phyloP scores from a whole-genome alignment of 805 yeast species.

The Kodamaea kakaduensis region DNA sequence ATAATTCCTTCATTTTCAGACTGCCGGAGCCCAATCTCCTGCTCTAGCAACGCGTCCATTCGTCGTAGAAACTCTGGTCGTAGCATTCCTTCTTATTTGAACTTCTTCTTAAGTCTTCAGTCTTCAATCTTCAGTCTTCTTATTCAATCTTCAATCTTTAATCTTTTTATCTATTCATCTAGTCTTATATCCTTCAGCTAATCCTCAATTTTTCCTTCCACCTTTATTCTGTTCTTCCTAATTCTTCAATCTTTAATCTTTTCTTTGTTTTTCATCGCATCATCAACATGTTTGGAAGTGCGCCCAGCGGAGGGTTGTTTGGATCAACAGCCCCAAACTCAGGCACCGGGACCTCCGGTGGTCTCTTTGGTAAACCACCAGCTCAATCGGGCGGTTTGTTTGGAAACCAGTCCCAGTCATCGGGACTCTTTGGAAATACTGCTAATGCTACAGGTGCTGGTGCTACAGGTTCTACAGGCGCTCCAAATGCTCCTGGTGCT shows the following conservation, averaged over 20 bases:
- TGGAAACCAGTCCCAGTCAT: no score
- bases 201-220: no score
- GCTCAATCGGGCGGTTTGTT: slow-evolving; percentile 4
- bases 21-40: slow-evolving; percentile 6
- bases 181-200: no score
- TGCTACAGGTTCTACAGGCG: no score
- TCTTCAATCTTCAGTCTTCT: no score
- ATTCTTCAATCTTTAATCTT: slow-evolving; percentile 1
- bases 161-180: slow-evolving; percentile 3
- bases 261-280: slow-evolving; percentile 5
- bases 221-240: background rate
- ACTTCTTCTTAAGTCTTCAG: background rate
- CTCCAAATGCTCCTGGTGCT: slow-evolving; percentile 1
- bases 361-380: slow-evolving; percentile 4
- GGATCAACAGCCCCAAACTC: background rate
- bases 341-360: slow-evolving; percentile 3
- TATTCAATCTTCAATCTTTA: slow-evolving; percentile 4
- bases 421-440: background rate
- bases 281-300: slow-evolving; percentile 16
- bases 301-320: slow-evolving; percentile 7
- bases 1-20: slow-evolving; percentile 3
- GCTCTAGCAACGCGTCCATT: slow-evolving; percentile 4
- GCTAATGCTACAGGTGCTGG: slow-evolving; percentile 5
- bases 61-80: slow-evolving; percentile 6
- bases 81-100: background rate